These are phyloP conservation scores for Piper longum DNA, from an alignment of 164 flowering plant species.

Conservation along the genomic window DNA sequence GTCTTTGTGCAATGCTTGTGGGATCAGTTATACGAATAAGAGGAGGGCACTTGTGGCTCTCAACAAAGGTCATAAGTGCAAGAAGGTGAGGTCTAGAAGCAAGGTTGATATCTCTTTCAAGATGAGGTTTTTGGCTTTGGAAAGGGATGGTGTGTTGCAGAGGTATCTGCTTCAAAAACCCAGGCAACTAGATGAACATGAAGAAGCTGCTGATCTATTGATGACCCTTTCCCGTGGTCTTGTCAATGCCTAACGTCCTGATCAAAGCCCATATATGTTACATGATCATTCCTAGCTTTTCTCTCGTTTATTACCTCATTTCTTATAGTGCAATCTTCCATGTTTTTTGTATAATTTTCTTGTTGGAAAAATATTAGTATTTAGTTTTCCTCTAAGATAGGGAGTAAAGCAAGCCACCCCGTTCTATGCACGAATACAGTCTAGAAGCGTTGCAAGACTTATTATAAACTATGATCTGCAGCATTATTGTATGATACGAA, in stretches of 20 bases:
- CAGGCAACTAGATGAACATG: constrained; percentile 47
- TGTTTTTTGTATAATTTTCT: background rate
- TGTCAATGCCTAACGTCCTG: constrained; percentile 19
- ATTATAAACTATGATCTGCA: too few relatives aligned
- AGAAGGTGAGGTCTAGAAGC: constrained; percentile 10
- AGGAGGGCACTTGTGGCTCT: constrained; percentile 35
- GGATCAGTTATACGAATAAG: constrained; percentile 64
- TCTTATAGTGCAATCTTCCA: background rate
- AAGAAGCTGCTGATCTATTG: constrained; percentile 57
- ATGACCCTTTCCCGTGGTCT: constrained; percentile 72
- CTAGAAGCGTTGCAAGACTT: too few relatives aligned
- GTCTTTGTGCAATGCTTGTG: constrained; percentile 86
- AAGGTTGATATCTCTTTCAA: constrained; percentile 14
- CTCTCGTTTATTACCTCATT: background rate
- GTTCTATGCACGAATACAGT: too few relatives aligned
- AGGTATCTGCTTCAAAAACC: constrained; percentile 17
- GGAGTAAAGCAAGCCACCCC: too few relatives aligned
- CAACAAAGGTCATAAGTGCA: constrained; percentile 16
- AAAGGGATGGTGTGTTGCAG: constrained; percentile 20
- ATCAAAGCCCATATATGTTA: too few relatives aligned
- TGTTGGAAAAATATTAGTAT: too few relatives aligned
- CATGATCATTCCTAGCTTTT: background rate
- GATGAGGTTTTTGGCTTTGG: constrained; percentile 21
- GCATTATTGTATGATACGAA: too few relatives aligned
- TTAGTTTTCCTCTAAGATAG: too few relatives aligned